Evolutionary conservation across 1,284 basidiomycete genomes (phyloP), one percentile per base, ranked within the genome.

Genomic region (Rhizoctonia solani): DNA sequence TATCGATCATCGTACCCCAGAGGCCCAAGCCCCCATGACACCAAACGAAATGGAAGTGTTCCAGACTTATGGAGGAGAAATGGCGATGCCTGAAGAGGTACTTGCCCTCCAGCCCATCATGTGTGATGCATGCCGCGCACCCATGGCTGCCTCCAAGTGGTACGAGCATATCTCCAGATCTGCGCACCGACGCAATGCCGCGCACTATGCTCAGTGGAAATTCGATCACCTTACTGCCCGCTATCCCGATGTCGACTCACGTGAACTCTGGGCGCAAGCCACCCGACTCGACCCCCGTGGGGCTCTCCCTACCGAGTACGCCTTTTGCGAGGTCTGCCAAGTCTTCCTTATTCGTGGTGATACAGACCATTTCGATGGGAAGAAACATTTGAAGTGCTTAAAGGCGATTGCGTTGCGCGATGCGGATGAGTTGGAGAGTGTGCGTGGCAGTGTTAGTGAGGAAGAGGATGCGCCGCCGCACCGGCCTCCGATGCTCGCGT

Each of bases 391-490:
- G 21, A 32, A 49, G 8, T 65, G 59, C 49, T 32, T 65, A 27
- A 47, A 49, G 25, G 49, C 41, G 2, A 34, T 49, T 2, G 59
- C 59, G 6, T 23, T 65, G 9, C 39, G 53, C 16, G 59, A 65
- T 30, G 59, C 59, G 23, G 59, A 32, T 16, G 59, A 65, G 59
- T 19, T 65, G 34, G 59, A 65, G 59, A 65, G 59, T n/a, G 59
- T 65, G 30, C 59, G 59, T 25, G 59, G 59, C 25, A 65, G 59
- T 19, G 59, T 65, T 23, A 65, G 59, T n/a, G 59, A 65, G 21
- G 59, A 65, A 25, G 59, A 65, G 29, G 49, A 65, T 23, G 59
- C 37, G 8, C 49, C 59, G 27, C 27, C 59, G 25, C 23, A 16
- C 13, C 29, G 23, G 5, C 47, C 32, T n/a, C 47, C 47, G 25